Evolutionary conservation across 129 eudicot species (phyloP).

Genomic region (Lactuca saligna): DNA sequence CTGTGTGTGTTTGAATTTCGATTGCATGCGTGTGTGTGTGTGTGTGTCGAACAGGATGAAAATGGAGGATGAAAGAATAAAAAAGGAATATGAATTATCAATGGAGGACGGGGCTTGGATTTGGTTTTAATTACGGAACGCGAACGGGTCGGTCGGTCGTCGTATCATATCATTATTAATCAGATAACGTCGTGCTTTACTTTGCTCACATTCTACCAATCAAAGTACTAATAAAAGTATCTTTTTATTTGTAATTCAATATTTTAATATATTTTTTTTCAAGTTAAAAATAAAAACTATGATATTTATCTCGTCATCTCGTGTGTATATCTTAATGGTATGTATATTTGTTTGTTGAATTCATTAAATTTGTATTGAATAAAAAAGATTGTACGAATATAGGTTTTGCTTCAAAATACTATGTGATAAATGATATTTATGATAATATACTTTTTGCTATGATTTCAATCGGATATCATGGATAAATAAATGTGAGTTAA

Average conservation of each 20-base stretch:
- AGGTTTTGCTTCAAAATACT: too few relatives aligned
- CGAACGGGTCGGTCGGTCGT: slow-evolving; percentile 1
- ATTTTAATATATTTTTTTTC: too few relatives aligned
- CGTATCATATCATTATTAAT: not conserved
- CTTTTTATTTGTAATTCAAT: not conserved
- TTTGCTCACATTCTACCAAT: slow-evolving; percentile 2
- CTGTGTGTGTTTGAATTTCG: slow-evolving; percentile 17
- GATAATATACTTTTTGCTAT: not conserved
- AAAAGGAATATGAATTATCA: not conserved
- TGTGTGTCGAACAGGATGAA: not conserved
- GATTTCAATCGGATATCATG: not conserved
- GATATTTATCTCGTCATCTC: too few relatives aligned
- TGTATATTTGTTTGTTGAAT: not conserved
- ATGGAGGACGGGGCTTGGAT: slow-evolving; percentile 2
- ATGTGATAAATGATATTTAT: not conserved
- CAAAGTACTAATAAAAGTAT: not conserved
- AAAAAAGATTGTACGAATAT: not conserved
- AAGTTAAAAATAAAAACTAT: too few relatives aligned
- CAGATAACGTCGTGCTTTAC: slow-evolving; percentile 24
- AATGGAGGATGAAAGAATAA: not conserved
- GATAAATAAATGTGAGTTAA: not conserved
- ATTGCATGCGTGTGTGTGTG: slow-evolving; percentile 21
- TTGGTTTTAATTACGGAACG: slow-evolving; percentile 17
- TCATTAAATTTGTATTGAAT: not conserved
- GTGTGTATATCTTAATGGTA: not conserved